Evolutionary conservation across 768 basidiomycete species (phyloP).

Genomic region (Strobilomyces echinocephalus): DNA sequence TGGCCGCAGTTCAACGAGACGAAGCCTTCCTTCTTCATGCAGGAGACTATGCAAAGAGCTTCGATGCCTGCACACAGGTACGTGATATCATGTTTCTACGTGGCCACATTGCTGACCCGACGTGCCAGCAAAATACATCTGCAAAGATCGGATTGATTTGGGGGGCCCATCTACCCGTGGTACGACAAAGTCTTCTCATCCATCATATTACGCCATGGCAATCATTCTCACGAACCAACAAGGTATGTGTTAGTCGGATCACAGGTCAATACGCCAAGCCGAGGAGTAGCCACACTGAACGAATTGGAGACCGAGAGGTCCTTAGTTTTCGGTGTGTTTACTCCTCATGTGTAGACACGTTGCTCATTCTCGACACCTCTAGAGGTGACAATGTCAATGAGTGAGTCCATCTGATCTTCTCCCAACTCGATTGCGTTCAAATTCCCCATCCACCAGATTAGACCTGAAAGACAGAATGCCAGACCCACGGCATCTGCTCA

Average conservation of each 20-base stretch:
- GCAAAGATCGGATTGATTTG: conserved; percentile 88
- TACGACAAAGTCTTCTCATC: conserved; percentile 34
- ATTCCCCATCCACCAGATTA: conserved; percentile 32
- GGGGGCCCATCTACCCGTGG: conserved; percentile 91
- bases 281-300: conserved; percentile 78
- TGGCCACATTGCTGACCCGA: conserved; percentile 2
- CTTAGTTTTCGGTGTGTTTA: conserved; percentile 74
- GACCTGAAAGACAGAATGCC: conserved; percentile 77
- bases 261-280: conserved; percentile 98
- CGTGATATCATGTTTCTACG: conserved; percentile 22
- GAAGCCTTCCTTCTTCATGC: conserved; percentile 95
- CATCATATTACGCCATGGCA: not conserved
- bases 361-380: conserved; percentile 2
- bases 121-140: conserved; percentile 74
- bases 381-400: conserved; percentile 98
- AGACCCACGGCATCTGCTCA: conserved; percentile 84
- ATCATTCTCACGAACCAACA: conserved; percentile 4
- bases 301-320: conserved; percentile 68
- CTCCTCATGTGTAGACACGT: not conserved
- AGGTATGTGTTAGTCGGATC: conserved; percentile 85
- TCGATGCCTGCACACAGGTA: conserved; percentile 85
- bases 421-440: not conserved
- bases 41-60: conserved; percentile 96
- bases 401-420: conserved; percentile 34
- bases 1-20: conserved; percentile 74